Base-by-base conservation (phyloP, 805 yeast species). In the Scheffersomyces lignosus region DNA sequence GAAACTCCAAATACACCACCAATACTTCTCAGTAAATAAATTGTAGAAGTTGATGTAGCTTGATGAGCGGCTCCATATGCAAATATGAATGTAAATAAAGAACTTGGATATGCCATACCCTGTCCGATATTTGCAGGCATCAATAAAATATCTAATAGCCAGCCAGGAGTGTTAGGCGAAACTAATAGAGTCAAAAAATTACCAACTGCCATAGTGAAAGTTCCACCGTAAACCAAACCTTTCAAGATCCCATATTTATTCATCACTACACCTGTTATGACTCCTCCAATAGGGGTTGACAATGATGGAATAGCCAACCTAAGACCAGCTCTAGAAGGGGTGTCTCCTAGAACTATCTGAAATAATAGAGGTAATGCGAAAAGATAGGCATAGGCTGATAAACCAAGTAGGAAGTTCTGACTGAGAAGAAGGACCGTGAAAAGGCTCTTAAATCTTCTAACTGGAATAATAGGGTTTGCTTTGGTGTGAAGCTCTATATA, bases 1-100 rank as follows among this genome's bases (percentile, higher is more conserved):
- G 68, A 56, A 15, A 64, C 70, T 6, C 71, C 71, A 66, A 69
- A 65, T 1, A 65, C 69, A 3, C 67, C 64, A 5, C 71, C 71
- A 23, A 66, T 51, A 39, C 68, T 63, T 41, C 72, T 50, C 51
- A 62, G 53, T 23, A 66, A 49, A 37, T 64, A 64, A 4, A 64
- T 56, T 3, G 68, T 63, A 7, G 70, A 62, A 7, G 72, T 66
- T 1, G 70, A 63, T 5, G 64, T 58, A 3, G 71, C 72, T 41
- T 66, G 72, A 34, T 57, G 51, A 1, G 42, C 40, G 10, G 45
- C 37, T 2, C 59, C 57, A 35, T 52, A 62, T 12, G 56, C 60
- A 47, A 62, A 64, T 12, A 66, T 50, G 36, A 65, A 65, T 6
- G 66, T 45, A 43, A 66, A 66, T 28, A 66, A 44, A 6, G 65